These are phyloP conservation scores for Termitomyces sp. DNA, from an alignment of 768 basidiomycete species.

Conservation along the genomic window DNA sequence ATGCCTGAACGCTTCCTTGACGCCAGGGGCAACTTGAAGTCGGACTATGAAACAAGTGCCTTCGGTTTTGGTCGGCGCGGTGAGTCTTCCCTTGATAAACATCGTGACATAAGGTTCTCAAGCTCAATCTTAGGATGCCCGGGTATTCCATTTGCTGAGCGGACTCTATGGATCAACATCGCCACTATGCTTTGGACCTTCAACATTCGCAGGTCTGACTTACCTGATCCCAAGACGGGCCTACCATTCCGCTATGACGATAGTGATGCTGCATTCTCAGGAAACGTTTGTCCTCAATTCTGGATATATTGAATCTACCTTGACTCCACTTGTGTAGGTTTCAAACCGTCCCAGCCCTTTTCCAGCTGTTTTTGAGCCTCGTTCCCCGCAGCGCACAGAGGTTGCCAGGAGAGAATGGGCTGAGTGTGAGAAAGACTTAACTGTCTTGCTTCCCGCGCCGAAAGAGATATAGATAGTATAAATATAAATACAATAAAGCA, in stretches of 20 bases:
- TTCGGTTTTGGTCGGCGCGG: background rate
- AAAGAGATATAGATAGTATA: background rate
- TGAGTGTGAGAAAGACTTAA: conserved; percentile 1
- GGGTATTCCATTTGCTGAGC: background rate
- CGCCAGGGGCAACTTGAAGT: background rate
- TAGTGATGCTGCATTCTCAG: background rate
- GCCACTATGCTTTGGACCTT: conserved; percentile 1
- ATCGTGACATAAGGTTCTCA: too few species aligned
- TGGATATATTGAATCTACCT: too few species aligned
- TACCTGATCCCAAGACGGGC: background rate
- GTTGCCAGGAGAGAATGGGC: background rate
- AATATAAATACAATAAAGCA: too few species aligned
- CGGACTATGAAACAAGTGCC: background rate
- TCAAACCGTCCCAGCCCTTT: background rate
- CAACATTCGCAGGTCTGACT: background rate
- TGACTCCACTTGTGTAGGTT: background rate
- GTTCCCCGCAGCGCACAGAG: background rate
- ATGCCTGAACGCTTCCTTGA: background rate
- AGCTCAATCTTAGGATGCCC: background rate
- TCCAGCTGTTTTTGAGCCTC: background rate
- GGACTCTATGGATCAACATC: too few species aligned
- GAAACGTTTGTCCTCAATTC: background rate
- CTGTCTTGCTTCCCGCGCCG: too few species aligned
- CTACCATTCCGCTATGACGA: background rate
- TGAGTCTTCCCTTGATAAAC: background rate